These are phyloP conservation scores for Euphorbia tirucalli DNA, from an alignment of 345 rosid genomes.

Conservation along the genomic window DNA sequence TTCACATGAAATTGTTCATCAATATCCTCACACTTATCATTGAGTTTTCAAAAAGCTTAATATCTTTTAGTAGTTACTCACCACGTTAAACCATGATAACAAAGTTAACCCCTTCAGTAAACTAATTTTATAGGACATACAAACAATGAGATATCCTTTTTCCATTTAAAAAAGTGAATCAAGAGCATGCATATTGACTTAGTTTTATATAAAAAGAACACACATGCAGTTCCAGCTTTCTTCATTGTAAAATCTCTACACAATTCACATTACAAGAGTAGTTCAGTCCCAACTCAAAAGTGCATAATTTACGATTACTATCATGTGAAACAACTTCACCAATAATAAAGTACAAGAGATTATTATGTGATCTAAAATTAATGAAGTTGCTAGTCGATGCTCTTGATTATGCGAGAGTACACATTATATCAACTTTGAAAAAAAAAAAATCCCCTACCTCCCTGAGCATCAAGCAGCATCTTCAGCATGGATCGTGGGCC, in stretches of 20 bases:
- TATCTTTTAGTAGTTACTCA: background rate
- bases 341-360: background rate
- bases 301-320: background rate
- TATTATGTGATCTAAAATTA: background rate
- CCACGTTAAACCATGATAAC: background rate
- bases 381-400: background rate
- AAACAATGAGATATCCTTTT: background rate
- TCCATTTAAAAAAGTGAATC: background rate
- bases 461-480: conserved; percentile 90
- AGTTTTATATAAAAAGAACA: background rate
- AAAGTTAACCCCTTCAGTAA: background rate
- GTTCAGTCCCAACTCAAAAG: background rate
- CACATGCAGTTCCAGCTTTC: background rate
- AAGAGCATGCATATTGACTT: background rate
- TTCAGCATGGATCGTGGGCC: conserved; percentile 97
- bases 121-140: background rate
- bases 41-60: background rate
- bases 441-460: conserved; percentile 48
- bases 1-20: background rate
- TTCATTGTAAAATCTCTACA: background rate
- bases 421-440: background rate
- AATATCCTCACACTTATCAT: background rate
- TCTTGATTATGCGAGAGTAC: background rate
- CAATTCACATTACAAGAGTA: background rate
- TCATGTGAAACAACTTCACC: background rate